phyloP scores from a whole-genome alignment of 305 asterid genomes.

The Fraxinus dipetala region DNA sequence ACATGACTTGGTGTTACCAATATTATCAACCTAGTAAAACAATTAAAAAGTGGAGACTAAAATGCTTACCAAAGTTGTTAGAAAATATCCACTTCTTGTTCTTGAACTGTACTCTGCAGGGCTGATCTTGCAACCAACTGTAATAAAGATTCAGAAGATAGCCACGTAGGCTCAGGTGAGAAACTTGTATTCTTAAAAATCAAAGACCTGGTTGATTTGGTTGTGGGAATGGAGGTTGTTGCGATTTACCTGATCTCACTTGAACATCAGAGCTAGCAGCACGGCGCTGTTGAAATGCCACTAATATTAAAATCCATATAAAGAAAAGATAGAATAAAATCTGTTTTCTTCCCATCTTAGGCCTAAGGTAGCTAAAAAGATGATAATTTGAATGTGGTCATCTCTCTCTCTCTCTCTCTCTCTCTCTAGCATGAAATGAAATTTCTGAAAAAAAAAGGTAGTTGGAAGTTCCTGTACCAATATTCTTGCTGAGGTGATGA shows the following conservation, averaged over 20 bases:
- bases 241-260: background rate
- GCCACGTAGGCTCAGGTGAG: background rate
- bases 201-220: too few relatives aligned
- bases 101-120: conserved; percentile 30
- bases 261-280: background rate
- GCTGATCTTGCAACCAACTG: conserved; percentile 43
- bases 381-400: background rate
- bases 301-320: background rate
- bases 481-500: background rate
- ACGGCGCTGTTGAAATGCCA: background rate
- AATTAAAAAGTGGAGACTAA: background rate
- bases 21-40: conserved; percentile 5
- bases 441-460: too few relatives aligned
- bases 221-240: background rate
- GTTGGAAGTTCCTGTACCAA: background rate
- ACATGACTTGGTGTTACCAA: background rate
- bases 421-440: background rate
- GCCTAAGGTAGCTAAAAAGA: background rate
- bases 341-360: background rate
- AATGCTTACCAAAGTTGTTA: background rate
- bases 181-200: background rate
- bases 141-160: conserved; percentile 15
- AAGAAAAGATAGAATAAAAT: background rate
- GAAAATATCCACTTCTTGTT: conserved; percentile 24
- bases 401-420: background rate